Evolutionary conservation across 345 rosid genomes (phyloP).

Genomic region (Rubroshorea leprosula): DNA sequence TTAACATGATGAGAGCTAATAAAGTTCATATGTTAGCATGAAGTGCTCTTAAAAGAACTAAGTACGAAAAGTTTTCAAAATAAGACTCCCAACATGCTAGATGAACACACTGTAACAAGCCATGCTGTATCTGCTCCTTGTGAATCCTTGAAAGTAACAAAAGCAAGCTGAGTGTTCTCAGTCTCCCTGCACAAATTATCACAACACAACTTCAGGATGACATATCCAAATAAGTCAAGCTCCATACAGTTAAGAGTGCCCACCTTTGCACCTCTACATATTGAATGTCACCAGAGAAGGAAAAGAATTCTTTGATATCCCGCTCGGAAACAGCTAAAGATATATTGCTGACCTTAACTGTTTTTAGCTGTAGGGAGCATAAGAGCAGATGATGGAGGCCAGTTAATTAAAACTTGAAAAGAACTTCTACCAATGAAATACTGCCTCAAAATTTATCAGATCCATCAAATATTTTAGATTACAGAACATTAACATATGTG

Average conservation of each 20-base stretch:
- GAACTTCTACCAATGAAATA: neutral
- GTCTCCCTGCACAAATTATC: constrained; percentile 25
- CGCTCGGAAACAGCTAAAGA: constrained; percentile 28
- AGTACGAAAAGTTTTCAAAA: neutral
- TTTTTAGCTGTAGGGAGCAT: constrained; percentile 39
- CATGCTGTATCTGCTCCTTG: constrained; percentile 43
- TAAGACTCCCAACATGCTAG: neutral
- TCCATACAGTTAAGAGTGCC: neutral
- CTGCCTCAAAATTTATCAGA: neutral
- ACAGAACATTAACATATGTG: neutral
- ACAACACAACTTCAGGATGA: constrained; percentile 2
- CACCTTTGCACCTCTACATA: constrained; percentile 43
- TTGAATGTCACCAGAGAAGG: constrained; percentile 43
- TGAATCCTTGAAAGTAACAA: constrained; percentile 36
- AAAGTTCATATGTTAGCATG: neutral
- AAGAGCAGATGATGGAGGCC: constrained; percentile 1
- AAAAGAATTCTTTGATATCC: constrained; percentile 47
- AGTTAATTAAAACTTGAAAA: neutral
- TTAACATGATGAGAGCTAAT: too few relatives aligned
- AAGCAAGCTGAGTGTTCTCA: constrained; percentile 30
- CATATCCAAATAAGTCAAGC: neutral
- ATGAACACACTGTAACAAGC: constrained; percentile 35
- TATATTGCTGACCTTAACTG: constrained; percentile 44
- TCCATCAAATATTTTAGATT: neutral
- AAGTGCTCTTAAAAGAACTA: neutral